Percentiles rank a stretch among this genome's conserved stretches.
Conservation (phyloP, 371 early-diverging fungal genomes). For the Zopfochytrium polystomum region DNA sequence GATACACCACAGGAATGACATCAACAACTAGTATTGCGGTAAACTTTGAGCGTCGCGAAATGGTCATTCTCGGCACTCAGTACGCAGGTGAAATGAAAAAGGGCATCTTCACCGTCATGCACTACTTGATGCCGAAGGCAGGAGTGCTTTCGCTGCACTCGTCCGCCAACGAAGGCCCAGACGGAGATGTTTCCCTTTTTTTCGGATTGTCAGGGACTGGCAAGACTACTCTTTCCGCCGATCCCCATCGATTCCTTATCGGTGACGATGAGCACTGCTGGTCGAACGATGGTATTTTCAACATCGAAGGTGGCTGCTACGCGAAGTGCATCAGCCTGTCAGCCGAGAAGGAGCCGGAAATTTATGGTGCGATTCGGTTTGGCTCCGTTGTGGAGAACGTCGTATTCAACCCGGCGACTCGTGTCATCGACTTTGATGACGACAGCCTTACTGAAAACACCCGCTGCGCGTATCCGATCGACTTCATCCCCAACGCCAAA, state of each 20-base stretch:
- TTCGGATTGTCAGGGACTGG: conserved; percentile 98
- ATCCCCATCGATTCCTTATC: conserved; percentile 87
- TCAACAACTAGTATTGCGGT: conserved; percentile 87
- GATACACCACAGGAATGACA: conserved; percentile 95
- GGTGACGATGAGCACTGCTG: conserved; percentile 99
- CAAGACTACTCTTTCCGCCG: conserved; percentile 96
- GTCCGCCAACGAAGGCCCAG: conserved; percentile 88
- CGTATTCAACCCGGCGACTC: conserved; percentile 74
- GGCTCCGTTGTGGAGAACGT: conserved; percentile 96
- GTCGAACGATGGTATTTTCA: conserved; percentile 93
- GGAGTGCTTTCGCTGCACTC: conserved; percentile 96
- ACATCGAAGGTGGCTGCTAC: conserved; percentile 98
- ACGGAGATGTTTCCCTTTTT: conserved; percentile 93
- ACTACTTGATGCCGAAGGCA: conserved; percentile 95
- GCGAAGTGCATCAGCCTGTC: conserved; percentile 95
- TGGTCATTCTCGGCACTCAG: conserved; percentile 94
- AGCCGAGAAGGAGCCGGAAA: conserved; percentile 96
- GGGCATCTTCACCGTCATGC: conserved; percentile 94
- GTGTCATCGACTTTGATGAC: conserved; percentile 85
- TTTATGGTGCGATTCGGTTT: conserved; percentile 91
- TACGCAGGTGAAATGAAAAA: conserved; percentile 99
- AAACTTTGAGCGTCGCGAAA: conserved; percentile 76
- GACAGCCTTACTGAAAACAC: conserved; percentile 91
- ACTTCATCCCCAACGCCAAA: conserved; percentile 94
- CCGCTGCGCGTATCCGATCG: conserved; percentile 96